phyloP scores from a whole-genome alignment of 169 alveolate species.

The Amoebophrya sp. region DNA sequence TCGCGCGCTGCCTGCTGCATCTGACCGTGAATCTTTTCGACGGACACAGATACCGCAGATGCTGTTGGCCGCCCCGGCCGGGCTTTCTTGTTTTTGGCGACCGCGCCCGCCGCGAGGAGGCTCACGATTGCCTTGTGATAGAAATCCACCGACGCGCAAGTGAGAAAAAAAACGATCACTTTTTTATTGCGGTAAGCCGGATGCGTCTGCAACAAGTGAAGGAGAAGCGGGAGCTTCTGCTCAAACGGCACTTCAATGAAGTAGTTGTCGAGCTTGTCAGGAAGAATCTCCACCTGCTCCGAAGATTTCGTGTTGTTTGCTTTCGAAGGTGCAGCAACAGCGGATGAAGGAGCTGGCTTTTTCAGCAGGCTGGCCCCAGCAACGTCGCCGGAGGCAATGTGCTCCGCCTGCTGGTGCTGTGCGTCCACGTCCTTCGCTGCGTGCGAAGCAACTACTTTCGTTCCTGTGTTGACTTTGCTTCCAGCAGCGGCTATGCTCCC shows the following conservation, averaged over 20 bases:
- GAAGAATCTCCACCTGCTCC: too few species aligned
- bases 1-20: conserved; percentile 25
- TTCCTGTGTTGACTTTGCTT: too few species aligned
- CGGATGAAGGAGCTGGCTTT: too few species aligned
- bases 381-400: background rate
- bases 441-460: too few species aligned
- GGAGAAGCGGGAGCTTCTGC: background rate
- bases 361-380: too few species aligned
- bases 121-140: background rate
- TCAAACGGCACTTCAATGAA: background rate
- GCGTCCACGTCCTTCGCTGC: background rate
- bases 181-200: background rate
- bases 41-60: too few species aligned
- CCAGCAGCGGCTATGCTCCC: too few species aligned
- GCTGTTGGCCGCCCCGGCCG: too few species aligned
- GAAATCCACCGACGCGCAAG: conserved; percentile 33
- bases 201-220: background rate
- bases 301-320: too few species aligned
- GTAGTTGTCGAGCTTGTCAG: background rate
- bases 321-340: background rate
- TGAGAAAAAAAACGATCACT: conserved; percentile 29
- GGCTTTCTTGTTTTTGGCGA: background rate
- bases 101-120: background rate
- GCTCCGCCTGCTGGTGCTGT: background rate
- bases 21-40: conserved; percentile 25